Evolutionary conservation across 2,329 filamentous ascomycete species (phyloP), one percentile per base, ranked within the genome.

Genomic region (Chrysosporium queenslandicum): DNA sequence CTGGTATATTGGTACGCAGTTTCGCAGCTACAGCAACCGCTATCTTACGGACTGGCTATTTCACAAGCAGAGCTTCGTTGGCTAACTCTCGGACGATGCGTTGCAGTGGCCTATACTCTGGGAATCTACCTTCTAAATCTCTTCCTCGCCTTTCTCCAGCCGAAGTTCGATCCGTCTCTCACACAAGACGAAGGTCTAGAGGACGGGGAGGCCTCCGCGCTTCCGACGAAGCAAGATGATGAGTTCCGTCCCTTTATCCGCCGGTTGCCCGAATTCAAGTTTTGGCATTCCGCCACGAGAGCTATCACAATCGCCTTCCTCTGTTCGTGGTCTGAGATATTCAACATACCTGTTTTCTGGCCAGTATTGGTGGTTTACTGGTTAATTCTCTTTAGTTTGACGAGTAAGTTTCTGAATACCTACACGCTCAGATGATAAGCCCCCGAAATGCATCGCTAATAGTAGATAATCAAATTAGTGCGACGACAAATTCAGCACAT

Each of bases 401-500:
- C 92, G 52, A 98, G 89, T 94, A 77, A 69, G 88, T 16, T 29
- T 37, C n/a, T 29, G 47, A 30, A 4, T 32, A n/a, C 27, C 18
- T 20, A 20, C n/a, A 18, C 20, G 36, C 32, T 6, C 32, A 9
- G 5, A 16, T 4, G n/a, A 36, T 36, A 14, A 5, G 11, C 11
- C 3, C 20, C 4, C 6, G 1, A 8, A n/a, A 20, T 7, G 30
- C 25, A 27, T 39, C 45, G n/a, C 49, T 51, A n/a, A 50, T 27
- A 7, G 16, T 50, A 9, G n/a, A 45, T 30, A 36, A 58, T 60
- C 58, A 25, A 43, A 48, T 20, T 40, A 94, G 89, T 98, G 92
- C 83, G 92, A 72, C 87, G 92, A 77, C 92, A 98, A 75, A 98
- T 98, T 63, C 92, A 98, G 75, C 92, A 97, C 75, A 98, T 98